phyloP scores from a whole-genome alignment of 306 rosid species.

The Luffa acutangula region DNA sequence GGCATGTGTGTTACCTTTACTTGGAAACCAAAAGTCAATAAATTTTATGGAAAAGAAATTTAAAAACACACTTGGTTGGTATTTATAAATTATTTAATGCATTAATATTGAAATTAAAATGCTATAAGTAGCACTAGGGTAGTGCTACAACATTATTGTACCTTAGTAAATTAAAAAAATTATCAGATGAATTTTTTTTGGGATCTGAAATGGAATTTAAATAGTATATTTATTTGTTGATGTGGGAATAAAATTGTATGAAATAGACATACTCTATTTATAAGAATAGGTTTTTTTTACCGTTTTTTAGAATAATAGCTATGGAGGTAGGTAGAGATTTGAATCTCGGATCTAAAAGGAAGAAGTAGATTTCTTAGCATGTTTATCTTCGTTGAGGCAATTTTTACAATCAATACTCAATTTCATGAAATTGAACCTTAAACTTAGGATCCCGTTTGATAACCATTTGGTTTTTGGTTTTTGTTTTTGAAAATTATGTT shows the following conservation, averaged over 20 bases:
- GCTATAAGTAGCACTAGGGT: neutral
- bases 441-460: no score
- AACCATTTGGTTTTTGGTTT: no score
- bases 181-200: neutral
- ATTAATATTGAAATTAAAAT: neutral
- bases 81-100: neutral
- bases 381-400: neutral
- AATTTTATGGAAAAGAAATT: neutral
- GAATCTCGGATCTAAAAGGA: no score
- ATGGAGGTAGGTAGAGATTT: no score
- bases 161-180: neutral
- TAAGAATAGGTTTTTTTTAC: no score
- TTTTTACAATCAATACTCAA: neutral
- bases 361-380: no score
- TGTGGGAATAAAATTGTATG: neutral
- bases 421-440: no score
- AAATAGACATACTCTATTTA: neutral
- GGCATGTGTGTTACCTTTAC: neutral
- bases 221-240: neutral
- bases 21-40: neutral
- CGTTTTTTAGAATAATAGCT: no score
- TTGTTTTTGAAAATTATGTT: no score
- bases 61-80: neutral
- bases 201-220: neutral
- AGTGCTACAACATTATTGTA: neutral